Base-by-base conservation (phyloP, 2,329 filamentous ascomycete species). In the Graphilbum fragrans region DNA sequence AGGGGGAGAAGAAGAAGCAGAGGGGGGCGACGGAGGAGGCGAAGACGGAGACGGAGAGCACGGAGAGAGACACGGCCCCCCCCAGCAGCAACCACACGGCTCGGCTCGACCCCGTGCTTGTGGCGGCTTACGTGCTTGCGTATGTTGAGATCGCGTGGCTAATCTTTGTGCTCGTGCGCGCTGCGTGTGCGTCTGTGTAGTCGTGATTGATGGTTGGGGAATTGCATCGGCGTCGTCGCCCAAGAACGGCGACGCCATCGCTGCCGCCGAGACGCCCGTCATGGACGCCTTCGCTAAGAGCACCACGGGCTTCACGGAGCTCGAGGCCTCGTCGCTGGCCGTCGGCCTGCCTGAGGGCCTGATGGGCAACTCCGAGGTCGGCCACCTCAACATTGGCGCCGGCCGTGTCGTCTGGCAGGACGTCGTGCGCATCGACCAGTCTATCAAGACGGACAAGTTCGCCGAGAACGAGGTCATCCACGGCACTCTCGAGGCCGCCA, bases 171-270 rank as follows among this genome's bases (percentile, higher is more conserved):
- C 57, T 76, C 39, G 57, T 70, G 52, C 65, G 65, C 50, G 36
- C 47, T 21, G 38, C 34, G n/a, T n/a, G n/a, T 19, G 31, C 35
- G 25, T 18, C 19, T 23, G 18, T 35, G 58, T 42, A 87, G 83
- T 98, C 75, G 92, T 96, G 66, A 98, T 98, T 72, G 92, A 98
- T 69, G 92, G 92, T 58, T 98, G 92, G 92, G 92, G 92, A 58
- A 77, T 96, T 55, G 77, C 88, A 55, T 78, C 78, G 49, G 80
- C 82, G 51, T 67, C 80, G 45, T 93, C 87, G 43, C 84, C 83
- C 55, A 83, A 85, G 56, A 64, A 94, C 64, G 90, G 92, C 63
- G 90, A 98, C 69, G 92, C 92, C 58, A 96, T 98, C 61, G 80
- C 88, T 53, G 85, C 85, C 49, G 92, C 90, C 53, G 74, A 94